These are phyloP conservation scores for Colletotrichum horii DNA, from an alignment of 2,329 filamentous ascomycete genomes.

Conservation along the genomic window DNA sequence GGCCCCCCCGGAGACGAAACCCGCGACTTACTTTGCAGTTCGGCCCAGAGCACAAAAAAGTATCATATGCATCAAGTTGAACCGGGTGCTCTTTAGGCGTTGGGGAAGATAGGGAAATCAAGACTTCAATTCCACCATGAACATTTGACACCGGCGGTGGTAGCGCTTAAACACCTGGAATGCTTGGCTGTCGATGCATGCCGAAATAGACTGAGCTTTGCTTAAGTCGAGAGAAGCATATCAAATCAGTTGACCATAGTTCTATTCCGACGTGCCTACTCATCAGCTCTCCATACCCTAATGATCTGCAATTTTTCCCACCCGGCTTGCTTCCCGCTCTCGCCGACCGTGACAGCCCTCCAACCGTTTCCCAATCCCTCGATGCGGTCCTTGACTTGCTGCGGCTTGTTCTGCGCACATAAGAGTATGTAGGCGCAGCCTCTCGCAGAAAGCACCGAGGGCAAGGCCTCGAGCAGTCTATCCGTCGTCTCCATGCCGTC, in stretches of 20 bases:
- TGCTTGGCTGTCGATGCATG: not conserved
- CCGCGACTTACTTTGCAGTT: conserved; percentile 1
- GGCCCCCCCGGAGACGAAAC: not conserved
- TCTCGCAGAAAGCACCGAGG: conserved; percentile 62
- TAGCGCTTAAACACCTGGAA: not conserved
- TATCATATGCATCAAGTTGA: conserved; percentile 10
- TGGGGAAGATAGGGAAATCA: conserved; percentile 13
- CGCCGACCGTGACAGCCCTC: conserved; percentile 78
- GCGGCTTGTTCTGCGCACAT: conserved; percentile 88
- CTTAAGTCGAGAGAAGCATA: not conserved
- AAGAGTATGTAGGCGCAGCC: conserved; percentile 91
- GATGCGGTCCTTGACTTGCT: conserved; percentile 67
- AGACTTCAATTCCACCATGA: conserved; percentile 10
- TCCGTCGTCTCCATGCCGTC: conserved; percentile 96
- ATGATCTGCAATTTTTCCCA: conserved; percentile 95
- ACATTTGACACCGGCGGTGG: not conserved
- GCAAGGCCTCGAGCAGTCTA: conserved; percentile 74
- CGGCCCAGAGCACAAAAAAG: conserved; percentile 1
- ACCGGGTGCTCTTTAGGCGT: conserved; percentile 19
- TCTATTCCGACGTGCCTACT: not conserved
- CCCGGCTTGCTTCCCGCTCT: conserved; percentile 85
- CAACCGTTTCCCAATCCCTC: conserved; percentile 59
- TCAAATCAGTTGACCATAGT: not conserved
- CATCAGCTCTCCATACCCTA: conserved; percentile 74
- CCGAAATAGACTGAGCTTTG: not conserved